A percentile compares a stretch with the other conserved stretches of the same genome.
phyloP scores from a whole-genome alignment of 441 rosid species.

The Gossypium schwendimanii region DNA sequence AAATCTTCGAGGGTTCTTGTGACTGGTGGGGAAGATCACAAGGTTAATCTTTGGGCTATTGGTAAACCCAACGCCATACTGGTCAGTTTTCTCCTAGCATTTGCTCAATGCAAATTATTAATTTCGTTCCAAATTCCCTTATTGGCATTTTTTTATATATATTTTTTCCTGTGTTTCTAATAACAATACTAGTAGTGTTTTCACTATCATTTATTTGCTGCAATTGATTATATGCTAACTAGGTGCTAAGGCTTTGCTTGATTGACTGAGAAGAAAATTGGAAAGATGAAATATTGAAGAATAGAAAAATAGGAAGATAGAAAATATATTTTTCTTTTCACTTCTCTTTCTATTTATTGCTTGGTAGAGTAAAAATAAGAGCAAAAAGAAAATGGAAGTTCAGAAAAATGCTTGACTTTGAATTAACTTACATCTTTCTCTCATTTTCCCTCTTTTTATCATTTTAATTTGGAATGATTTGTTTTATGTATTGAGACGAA shows the following conservation, averaged over 20 bases:
- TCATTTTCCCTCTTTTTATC: too few species aligned
- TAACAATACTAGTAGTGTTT: background rate
- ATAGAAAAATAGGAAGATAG: too few species aligned
- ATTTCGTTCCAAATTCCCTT: background rate
- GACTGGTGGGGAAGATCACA: conserved; percentile 98
- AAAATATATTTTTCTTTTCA: too few species aligned
- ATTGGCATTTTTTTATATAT: background rate
- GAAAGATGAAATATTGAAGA: too few species aligned
- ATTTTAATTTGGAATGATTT: too few species aligned
- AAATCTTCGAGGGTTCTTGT: conserved; percentile 89
- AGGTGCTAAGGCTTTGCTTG: background rate
- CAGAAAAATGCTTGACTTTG: too few species aligned
- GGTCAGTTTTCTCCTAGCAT: conserved; percentile 48
- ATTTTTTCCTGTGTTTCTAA: background rate
- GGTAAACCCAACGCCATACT: conserved; percentile 95
- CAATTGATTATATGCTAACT: background rate
- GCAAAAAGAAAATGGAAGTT: too few species aligned
- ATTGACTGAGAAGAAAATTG: too few species aligned
- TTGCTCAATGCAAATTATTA: background rate
- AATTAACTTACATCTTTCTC: too few species aligned
- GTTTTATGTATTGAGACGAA: too few species aligned
- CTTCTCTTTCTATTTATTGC: too few species aligned
- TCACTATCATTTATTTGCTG: background rate
- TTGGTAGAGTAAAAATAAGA: too few species aligned
- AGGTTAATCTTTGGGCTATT: conserved; percentile 98